Base-by-base conservation (phyloP, 1,284 basidiomycete species). In the Serendipita sp. region DNA sequence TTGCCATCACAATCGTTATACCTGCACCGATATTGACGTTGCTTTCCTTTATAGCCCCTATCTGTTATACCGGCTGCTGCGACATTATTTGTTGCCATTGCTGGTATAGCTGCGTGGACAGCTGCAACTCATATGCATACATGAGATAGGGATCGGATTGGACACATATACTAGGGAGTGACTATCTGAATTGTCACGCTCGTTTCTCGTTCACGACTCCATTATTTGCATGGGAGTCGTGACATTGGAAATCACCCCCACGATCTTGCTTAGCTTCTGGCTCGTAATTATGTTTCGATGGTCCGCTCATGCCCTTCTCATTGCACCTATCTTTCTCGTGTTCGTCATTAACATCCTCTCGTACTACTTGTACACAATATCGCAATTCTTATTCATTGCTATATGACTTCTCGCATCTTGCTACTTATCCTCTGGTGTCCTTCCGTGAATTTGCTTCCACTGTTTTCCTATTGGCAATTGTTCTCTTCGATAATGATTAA, bases 391-490 rank as follows among this genome's bases (percentile, higher is more conserved):
- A 49, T 49, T 49, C 45, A 49, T 49, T 17, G 45, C 45, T 49
- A 22, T 49, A 17, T 49, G 45, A 49, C 45, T 17, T 17, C 42
- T 17, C 22, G 22, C 22, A 22, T 22, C 22, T 22, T 22, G 22
- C 22, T 22, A 22, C 22, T 22, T 22, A 22, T 22, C 22, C 22
- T 22, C 22, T 22, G 22, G 22, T 22, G 22, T 22, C 22, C 22
- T 17, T 12, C 42, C 17, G 49, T 13, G 10, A 12, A n/a, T 53
- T 29, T 15, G 49, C 12, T 53, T 26, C 82, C 82, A 84, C 13
- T 70, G 70, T 66, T 81, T 82, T 47, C 76, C 82, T 66, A 75
- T 75, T 43, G 78, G 76, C 53, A 77, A 70, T 30, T 70, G 65
- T 60, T 74, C 79, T 82, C 66, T 60, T 67, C 10, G 63, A 30